Evolutionary conservation across 164 flowering plant species (phyloP).

Genomic region (Chloranthus sessilifolius): DNA sequence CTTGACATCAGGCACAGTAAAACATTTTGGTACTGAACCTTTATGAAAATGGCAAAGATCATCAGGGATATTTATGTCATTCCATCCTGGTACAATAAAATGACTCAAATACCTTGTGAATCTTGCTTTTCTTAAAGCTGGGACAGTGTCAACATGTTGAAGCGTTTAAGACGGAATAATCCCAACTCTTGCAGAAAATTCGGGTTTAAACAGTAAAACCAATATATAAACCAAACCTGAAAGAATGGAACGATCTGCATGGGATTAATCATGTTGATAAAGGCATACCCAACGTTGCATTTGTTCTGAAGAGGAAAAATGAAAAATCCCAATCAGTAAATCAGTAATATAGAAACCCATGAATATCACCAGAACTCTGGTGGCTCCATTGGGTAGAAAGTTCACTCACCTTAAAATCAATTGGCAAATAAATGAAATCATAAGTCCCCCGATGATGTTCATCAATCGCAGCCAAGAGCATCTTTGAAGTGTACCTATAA

Average conservation of each 20-base stretch:
- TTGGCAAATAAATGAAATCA: conserved; percentile 74
- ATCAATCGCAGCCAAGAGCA: conserved; percentile 75
- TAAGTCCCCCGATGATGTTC: conserved; percentile 62
- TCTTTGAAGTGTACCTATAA: conserved; percentile 71
- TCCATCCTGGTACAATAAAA: too few species aligned
- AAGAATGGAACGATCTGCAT: conserved; percentile 56
- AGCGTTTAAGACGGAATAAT: background rate
- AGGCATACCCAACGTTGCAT: conserved; percentile 93
- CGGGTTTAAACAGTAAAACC: background rate
- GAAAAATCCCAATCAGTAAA: too few species aligned
- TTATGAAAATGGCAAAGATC: too few species aligned
- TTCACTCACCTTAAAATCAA: conserved; percentile 66
- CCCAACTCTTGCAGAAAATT: too few species aligned
- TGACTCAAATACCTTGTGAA: too few species aligned
- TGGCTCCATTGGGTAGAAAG: background rate
- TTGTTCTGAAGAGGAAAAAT: conserved; percentile 48
- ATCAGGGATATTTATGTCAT: too few species aligned
- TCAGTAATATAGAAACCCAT: too few species aligned
- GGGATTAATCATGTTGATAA: conserved; percentile 78
- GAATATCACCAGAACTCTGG: too few species aligned
- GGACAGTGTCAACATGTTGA: too few species aligned
- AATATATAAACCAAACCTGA: conserved; percentile 58
- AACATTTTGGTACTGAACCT: too few species aligned
- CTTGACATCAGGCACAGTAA: too few species aligned
- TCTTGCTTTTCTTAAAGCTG: too few species aligned